Percentiles rank a stretch among this genome's conserved stretches.
Evolutionary conservation across 140 eudicot genomes (phyloP).

Genomic region (Cichorium intybus): DNA sequence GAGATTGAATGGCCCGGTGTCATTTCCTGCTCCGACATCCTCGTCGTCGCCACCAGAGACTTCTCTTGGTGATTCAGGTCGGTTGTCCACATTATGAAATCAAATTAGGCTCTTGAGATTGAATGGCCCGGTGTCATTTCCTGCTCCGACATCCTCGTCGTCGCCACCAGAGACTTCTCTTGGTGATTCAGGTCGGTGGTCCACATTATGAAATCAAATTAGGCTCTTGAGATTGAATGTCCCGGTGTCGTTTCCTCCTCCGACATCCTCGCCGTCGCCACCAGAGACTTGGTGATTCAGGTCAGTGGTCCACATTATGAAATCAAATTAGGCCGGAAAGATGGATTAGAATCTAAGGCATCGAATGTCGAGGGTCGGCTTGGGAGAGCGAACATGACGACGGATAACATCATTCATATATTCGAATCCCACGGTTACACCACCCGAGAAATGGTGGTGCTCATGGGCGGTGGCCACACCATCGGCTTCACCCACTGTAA

Average conservation of each 20-base stretch:
- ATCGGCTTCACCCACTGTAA: slow-evolving; percentile 55
- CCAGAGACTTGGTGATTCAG: too few species aligned
- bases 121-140: slow-evolving; percentile 55
- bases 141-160: slow-evolving; percentile 48
- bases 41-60: slow-evolving; percentile 41
- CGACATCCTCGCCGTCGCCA: too few species aligned
- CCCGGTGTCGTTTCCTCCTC: too few species aligned
- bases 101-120: too few species aligned
- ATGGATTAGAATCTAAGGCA: slow-evolving; percentile 33
- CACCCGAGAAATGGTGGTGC: slow-evolving; percentile 42
- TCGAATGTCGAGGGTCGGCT: slow-evolving; percentile 31
- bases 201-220: too few species aligned
- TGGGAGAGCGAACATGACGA: slow-evolving; percentile 28
- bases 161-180: slow-evolving; percentile 39
- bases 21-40: slow-evolving; percentile 52
- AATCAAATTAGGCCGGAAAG: slow-evolving; percentile 53
- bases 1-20: slow-evolving; percentile 52
- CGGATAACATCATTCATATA: slow-evolving; percentile 11
- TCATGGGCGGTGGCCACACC: slow-evolving; percentile 48
- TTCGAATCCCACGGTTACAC: slow-evolving; percentile 26
- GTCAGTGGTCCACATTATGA: too few species aligned
- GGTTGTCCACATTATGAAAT: slow-evolving; percentile 51
- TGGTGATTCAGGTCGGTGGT: too few species aligned
- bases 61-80: slow-evolving; percentile 28
- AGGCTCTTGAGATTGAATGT: too few species aligned